Evolutionary conservation across 345 rosid genomes (phyloP), one percentile per base, ranked within the genome.

Genomic region (Rhizophora mangle): DNA sequence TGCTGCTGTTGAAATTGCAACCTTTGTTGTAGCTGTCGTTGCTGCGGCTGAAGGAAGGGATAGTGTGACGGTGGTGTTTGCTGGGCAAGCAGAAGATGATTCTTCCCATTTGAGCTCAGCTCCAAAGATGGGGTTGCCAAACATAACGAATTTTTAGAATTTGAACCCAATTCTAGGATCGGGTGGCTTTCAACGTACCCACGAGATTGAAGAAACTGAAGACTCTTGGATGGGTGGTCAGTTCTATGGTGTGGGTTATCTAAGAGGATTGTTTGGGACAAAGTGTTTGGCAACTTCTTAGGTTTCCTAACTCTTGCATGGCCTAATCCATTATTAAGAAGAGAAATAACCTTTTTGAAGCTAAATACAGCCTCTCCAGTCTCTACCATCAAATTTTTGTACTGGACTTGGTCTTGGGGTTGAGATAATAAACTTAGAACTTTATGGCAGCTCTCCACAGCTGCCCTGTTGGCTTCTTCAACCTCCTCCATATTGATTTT

Each of bases 241-340:
- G 84, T 32, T 51, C 68, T 83, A 62, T 62, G 75, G 32, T 68
- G 75, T 27, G 82, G 82, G 69, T 74, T 82, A 54, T 89, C 92
- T 82, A 96, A 82, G 58, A 90, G 82, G 63, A 82, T 69, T 72
- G 64, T 79, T 52, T 83, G 91, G 71, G 89, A 81, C 43, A 83
- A 60, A 78, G 88, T 83, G 62, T 78, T 62, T 4, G 79, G 82
- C 27, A 80, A 66, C 21, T 84, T 86, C 82, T 83, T 89, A n/a
- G 83, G 70, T 81, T 85, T 89, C 78, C 98, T 86, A 52, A 92
- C 92, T 80, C 99, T 87, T 10, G 99, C 96, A 85, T 92, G 99
- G 73, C 98, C 97, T 78, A 88, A 87, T 73, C 89, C 81, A 56
- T 66, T 78, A 64, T 88, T 80, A 58, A 96, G 74, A 79, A 96